A percentile compares a stretch with the other conserved stretches of the same genome.
These are phyloP conservation scores for Nannizzia gypsea DNA, from an alignment of 2,329 filamentous ascomycete genomes.

Conservation along the genomic window DNA sequence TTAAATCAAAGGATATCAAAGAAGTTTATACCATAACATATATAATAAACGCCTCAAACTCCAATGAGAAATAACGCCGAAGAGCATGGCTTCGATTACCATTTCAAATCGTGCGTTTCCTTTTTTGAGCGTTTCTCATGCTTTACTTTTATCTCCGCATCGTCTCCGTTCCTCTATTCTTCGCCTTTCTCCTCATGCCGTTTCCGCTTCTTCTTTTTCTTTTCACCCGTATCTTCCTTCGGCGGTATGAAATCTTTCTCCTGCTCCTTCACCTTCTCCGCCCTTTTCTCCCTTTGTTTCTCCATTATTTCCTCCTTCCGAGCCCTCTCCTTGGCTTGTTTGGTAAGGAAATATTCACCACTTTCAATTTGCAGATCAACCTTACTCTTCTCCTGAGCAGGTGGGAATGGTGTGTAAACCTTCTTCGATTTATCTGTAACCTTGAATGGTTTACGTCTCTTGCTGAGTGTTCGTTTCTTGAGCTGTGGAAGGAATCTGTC, in stretches of 20 bases:
- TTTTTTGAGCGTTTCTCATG: conserved; percentile 22
- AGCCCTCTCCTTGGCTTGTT: conserved; percentile 79
- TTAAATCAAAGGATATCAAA: conserved; percentile 2
- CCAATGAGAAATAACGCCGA: neutral
- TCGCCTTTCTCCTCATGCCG: conserved; percentile 14
- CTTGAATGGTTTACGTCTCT: conserved; percentile 67
- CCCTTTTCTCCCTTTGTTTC: conserved; percentile 75
- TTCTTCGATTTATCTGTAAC: conserved; percentile 92
- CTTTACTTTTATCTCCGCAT: conserved; percentile 34
- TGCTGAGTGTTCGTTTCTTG: conserved; percentile 82
- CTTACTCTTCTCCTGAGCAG: conserved; percentile 96
- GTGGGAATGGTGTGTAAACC: conserved; percentile 92
- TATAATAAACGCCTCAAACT: neutral
- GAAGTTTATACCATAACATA: conserved; percentile 1
- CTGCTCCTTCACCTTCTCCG: conserved; percentile 73
- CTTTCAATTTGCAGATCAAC: conserved; percentile 95
- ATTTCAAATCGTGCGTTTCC: conserved; percentile 6
- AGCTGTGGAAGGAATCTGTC: conserved; percentile 94
- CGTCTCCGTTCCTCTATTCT: conserved; percentile 7
- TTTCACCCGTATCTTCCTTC: conserved; percentile 53
- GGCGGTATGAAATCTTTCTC: conserved; percentile 80
- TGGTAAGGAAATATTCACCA: conserved; percentile 91
- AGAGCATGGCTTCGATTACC: neutral
- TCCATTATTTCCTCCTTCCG: conserved; percentile 69
- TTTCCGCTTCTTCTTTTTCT: conserved; percentile 33